Evolutionary conservation across 139 green algal genomes (phyloP), one percentile per base, ranked within the genome.

Genomic region (Diplosphaera chodatii): DNA sequence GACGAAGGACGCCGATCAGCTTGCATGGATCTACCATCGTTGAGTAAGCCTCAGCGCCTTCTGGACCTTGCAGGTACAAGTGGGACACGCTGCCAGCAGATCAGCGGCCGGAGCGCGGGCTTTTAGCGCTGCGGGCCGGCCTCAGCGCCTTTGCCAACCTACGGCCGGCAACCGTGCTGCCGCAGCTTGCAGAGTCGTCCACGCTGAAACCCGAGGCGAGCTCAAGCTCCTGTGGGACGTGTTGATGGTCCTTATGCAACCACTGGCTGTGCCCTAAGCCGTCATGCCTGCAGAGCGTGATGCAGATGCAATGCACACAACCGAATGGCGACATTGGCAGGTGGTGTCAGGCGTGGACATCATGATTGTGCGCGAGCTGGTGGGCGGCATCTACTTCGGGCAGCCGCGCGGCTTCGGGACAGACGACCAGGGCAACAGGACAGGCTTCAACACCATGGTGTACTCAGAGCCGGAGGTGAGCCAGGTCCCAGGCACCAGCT

Each of bases 1-100:
- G n/a, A n/a, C n/a, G n/a, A n/a, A n/a, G n/a, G n/a, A n/a, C n/a
- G n/a, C n/a, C n/a, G n/a, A n/a, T n/a, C n/a, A n/a, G n/a, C n/a
- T n/a, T n/a, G n/a, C n/a, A n/a, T n/a, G n/a, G n/a, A n/a, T n/a
- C n/a, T n/a, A n/a, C n/a, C n/a, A n/a, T n/a, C n/a, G n/a, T n/a
- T n/a, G n/a, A n/a, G n/a, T n/a, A n/a, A n/a, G n/a, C n/a, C n/a
- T n/a, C n/a, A n/a, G n/a, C n/a, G n/a, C n/a, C n/a, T n/a, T n/a
- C n/a, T n/a, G n/a, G n/a, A n/a, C n/a, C n/a, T n/a, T n/a, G n/a
- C 85, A 94, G 92, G 27, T 98, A 99, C 85, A 98, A 99, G 83
- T 99, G 95, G 95, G 95, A 99, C 84, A 91, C 70, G 20, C 80
- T 96, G 28, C 89, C 91, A 40, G 77, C 85, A 67, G 82, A 85